Conservation (phyloP, 331 rosid species). For the Quercus tomentella region DNA sequence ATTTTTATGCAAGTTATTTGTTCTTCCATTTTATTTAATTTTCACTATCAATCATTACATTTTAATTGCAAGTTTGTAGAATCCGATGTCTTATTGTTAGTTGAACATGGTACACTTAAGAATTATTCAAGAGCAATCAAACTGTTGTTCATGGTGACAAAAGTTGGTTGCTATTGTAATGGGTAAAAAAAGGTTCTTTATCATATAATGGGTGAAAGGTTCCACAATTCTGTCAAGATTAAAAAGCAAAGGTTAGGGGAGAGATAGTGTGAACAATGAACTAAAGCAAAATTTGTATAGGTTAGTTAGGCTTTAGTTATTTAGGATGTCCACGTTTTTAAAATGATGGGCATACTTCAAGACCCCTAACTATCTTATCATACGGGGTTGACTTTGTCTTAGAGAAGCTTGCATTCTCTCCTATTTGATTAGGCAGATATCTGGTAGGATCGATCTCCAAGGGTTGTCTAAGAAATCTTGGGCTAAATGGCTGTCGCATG, state of each 20-base stretch:
- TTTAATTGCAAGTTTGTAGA: slow-evolving; percentile 13
- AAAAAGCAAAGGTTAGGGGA: background rate
- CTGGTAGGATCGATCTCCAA: background rate
- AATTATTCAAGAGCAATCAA: background rate
- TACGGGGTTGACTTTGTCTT: background rate
- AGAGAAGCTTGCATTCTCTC: background rate
- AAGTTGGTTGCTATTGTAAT: too few relatives aligned
- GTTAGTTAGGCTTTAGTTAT: background rate
- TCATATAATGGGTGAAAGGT: background rate
- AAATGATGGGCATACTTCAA: background rate
- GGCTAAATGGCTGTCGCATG: background rate
- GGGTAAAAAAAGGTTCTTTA: too few relatives aligned
- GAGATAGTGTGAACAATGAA: background rate
- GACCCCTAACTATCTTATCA: background rate
- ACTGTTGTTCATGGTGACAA: too few relatives aligned
- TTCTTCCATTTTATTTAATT: background rate
- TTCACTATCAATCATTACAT: background rate
- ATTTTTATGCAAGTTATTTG: background rate
- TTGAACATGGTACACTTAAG: slow-evolving; percentile 2
- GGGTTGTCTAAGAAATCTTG: background rate
- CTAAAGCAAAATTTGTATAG: background rate
- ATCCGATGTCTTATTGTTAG: slow-evolving; percentile 1
- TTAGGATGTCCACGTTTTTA: background rate
- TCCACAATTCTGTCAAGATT: background rate
- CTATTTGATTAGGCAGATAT: background rate